Percentiles rank a stretch among this genome's conserved stretches.
Evolutionary conservation across 495 filamentous ascomycete species (phyloP).

Genomic region (Halenospora varia): DNA sequence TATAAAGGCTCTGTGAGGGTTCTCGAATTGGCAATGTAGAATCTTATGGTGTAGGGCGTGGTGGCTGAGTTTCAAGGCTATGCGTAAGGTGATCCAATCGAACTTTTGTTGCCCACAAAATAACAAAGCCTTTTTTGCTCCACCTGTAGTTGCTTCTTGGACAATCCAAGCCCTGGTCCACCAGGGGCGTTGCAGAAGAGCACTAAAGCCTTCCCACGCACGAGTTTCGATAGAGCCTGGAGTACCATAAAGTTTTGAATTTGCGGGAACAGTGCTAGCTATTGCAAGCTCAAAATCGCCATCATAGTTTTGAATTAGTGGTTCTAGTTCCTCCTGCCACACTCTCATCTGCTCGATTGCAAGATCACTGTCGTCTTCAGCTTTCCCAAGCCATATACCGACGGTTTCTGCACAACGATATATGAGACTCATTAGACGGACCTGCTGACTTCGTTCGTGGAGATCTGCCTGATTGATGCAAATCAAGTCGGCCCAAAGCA

Average conservation of each 20-base stretch:
- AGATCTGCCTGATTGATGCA: slow-evolving; percentile 22
- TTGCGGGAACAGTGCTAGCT: not conserved
- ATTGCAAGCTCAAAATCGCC: not conserved
- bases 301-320: not conserved
- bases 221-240: not conserved
- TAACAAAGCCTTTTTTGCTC: not conserved
- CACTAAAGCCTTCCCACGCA: not conserved
- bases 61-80: not conserved
- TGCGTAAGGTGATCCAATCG: not conserved
- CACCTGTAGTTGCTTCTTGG: not conserved
- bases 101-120: not conserved
- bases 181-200: not conserved
- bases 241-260: not conserved
- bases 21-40: no score
- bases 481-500: slow-evolving; percentile 22
- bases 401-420: slow-evolving; percentile 1
- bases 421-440: slow-evolving; percentile 20
- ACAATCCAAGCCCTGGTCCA: slow-evolving; percentile 3
- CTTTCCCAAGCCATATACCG: not conserved
- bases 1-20: not conserved
- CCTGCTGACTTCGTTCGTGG: slow-evolving; percentile 15
- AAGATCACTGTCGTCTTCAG: not conserved
- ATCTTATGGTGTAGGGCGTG: not conserved
- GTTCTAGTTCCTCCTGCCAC: not conserved
- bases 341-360: not conserved